Conservation (phyloP, 768 basidiomycete genomes). For the Serpula lacrymans region DNA sequence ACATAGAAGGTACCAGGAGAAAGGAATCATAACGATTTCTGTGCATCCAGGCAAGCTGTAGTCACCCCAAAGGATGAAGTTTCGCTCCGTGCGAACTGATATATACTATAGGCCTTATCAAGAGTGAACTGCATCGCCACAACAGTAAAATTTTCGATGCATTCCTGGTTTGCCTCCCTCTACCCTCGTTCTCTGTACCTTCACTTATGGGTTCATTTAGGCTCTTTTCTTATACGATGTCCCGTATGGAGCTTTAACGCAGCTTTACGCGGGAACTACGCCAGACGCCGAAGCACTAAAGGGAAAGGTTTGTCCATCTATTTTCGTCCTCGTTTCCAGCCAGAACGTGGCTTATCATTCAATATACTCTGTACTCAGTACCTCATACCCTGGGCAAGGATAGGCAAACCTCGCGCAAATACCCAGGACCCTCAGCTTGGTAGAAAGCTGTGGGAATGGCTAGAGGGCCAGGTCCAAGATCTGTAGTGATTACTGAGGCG, state of each 20-base stretch:
- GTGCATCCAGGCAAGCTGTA: conserved; percentile 45
- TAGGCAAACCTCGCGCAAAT: conserved; percentile 28
- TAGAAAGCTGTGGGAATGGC: conserved; percentile 41
- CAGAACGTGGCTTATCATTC: no score
- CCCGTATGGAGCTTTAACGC: conserved; percentile 44
- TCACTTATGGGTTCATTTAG: conserved; percentile 7
- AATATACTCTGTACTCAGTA: conserved; percentile 34
- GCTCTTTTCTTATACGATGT: conserved; percentile 22
- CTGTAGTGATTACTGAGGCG: no score
- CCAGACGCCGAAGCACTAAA: conserved; percentile 36
- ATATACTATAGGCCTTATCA: conserved; percentile 12
- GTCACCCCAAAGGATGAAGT: no score
- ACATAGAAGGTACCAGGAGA: conserved; percentile 35
- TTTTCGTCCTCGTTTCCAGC: not conserved
- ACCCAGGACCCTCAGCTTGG: conserved; percentile 33
- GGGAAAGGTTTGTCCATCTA: conserved; percentile 40
- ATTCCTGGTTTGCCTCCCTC: no score
- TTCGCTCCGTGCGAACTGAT: no score
- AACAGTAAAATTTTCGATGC: no score
- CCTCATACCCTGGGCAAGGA: conserved; percentile 46
- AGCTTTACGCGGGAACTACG: conserved; percentile 47
- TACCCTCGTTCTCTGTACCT: not conserved
- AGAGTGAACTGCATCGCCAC: conserved; percentile 23
- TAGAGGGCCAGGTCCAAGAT: conserved; percentile 42
- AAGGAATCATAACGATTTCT: conserved; percentile 42